Evolutionary conservation across 1,139 yeast species (phyloP).

Genomic region (Kurtzmaniella quercitrusa): DNA sequence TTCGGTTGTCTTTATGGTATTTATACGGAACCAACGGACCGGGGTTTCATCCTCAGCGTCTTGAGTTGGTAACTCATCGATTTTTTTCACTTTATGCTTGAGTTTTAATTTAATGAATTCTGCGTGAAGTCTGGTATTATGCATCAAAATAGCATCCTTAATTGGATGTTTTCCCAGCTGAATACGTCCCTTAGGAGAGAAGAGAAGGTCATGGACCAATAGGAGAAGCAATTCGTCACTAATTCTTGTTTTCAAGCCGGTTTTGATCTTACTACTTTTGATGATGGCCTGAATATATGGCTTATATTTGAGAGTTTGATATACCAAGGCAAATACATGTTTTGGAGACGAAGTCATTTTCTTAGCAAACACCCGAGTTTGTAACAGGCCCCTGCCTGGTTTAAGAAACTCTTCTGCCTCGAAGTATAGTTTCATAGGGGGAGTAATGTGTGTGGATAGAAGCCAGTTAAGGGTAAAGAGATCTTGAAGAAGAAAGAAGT

Average conservation of each 20-base stretch:
- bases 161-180: constrained; percentile 87
- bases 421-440: constrained; percentile 60
- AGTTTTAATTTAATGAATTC: constrained; percentile 77
- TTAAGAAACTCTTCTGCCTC: constrained; percentile 52
- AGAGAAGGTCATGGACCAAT: constrained; percentile 75
- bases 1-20: constrained; percentile 30
- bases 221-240: constrained; percentile 52
- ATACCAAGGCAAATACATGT: constrained; percentile 79
- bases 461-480: neutral
- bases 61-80: constrained; percentile 31
- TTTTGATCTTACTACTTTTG: constrained; percentile 59
- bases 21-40: constrained; percentile 83
- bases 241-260: constrained; percentile 35
- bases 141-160: constrained; percentile 73
- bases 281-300: constrained; percentile 59
- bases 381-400: constrained; percentile 43
- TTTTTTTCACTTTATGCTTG: constrained; percentile 50
- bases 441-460: neutral
- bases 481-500: neutral
- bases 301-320: constrained; percentile 69
- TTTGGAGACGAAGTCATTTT: constrained; percentile 50
- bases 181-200: constrained; percentile 74
- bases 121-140: constrained; percentile 76
- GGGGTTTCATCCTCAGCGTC: constrained; percentile 62
- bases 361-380: constrained; percentile 58